A percentile compares a stretch with the other conserved stretches of the same genome.
Conservation (phyloP, 495 filamentous ascomycete genomes). For the Podospora sp. region DNA sequence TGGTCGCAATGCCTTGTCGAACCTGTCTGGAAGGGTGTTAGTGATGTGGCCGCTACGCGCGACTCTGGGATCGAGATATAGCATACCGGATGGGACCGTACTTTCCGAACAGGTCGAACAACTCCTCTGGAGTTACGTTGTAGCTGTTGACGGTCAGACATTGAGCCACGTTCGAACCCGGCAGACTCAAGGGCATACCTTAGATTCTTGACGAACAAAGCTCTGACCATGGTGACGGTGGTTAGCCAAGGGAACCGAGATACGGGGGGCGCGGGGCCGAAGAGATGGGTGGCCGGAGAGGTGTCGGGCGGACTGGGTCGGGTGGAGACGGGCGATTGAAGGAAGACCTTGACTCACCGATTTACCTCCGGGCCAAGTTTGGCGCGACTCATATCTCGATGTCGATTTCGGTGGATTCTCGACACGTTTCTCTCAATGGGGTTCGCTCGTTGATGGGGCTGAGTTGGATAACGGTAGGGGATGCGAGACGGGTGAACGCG, state of each 20-base stretch:
- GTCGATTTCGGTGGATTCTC: constrained; percentile 31
- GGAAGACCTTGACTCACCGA: constrained; percentile 60
- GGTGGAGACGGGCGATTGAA: constrained; percentile 5
- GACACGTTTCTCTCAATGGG: constrained; percentile 32
- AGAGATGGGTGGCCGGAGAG: constrained; percentile 1
- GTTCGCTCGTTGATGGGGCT: constrained; percentile 21
- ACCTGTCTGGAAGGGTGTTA: constrained; percentile 75
- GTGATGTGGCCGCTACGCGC: neutral
- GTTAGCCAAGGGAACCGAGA: constrained; percentile 34
- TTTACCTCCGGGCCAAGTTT: constrained; percentile 97
- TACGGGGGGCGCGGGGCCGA: neutral
- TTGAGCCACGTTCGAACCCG: constrained; percentile 12
- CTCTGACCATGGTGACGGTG: constrained; percentile 56
- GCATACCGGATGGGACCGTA: constrained; percentile 90
- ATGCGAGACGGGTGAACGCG: constrained; percentile 35
- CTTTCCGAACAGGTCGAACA: constrained; percentile 94
- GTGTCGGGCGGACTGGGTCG: constrained; percentile 9
- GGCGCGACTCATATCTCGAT: constrained; percentile 75
- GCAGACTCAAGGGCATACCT: constrained; percentile 58
- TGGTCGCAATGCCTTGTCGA: constrained; percentile 94
- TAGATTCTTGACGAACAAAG: constrained; percentile 98
- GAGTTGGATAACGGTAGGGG: constrained; percentile 24
- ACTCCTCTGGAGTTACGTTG: constrained; percentile 91
- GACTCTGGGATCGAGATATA: neutral
- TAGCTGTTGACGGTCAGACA: constrained; percentile 61